These are phyloP conservation scores for Hypoxylon sp. DNA, from an alignment of 2,329 filamentous ascomycete genomes.

Conservation along the genomic window DNA sequence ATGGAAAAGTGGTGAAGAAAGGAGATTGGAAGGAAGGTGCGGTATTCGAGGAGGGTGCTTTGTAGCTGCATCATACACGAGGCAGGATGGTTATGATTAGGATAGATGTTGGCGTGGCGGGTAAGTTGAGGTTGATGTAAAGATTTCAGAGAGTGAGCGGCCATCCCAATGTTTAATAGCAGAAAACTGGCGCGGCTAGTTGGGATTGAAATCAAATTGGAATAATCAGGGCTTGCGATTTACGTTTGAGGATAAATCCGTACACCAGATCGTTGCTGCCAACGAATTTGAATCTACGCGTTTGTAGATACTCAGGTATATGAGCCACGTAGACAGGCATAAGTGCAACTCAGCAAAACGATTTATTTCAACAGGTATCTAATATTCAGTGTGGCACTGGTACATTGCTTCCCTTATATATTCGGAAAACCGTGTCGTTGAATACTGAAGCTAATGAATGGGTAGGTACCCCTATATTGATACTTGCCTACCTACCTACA, in stretches of 20 bases:
- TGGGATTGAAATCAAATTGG: not conserved
- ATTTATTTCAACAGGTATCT: no score
- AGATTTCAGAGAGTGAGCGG: not conserved
- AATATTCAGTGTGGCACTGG: no score
- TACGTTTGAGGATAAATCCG: no score
- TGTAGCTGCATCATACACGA: no score
- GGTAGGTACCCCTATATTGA: not conserved
- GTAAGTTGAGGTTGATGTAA: not conserved
- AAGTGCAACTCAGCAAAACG: not conserved
- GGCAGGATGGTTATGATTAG: not conserved
- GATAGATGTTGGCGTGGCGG: not conserved
- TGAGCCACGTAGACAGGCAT: no score
- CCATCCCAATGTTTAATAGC: not conserved
- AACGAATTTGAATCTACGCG: no score
- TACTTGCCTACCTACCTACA: not conserved
- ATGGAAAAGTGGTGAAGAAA: not conserved
- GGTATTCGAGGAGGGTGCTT: no score
- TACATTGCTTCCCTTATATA: no score
- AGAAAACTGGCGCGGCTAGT: not conserved
- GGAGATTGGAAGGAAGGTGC: not conserved
- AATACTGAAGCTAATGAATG: not conserved
- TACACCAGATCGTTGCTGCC: no score
- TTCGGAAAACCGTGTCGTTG: not conserved
- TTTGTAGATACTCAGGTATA: no score
- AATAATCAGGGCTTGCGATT: not conserved